Conservation (phyloP, 2,329 filamentous ascomycete species). For the Fonsecaea pedrosoi region DNA sequence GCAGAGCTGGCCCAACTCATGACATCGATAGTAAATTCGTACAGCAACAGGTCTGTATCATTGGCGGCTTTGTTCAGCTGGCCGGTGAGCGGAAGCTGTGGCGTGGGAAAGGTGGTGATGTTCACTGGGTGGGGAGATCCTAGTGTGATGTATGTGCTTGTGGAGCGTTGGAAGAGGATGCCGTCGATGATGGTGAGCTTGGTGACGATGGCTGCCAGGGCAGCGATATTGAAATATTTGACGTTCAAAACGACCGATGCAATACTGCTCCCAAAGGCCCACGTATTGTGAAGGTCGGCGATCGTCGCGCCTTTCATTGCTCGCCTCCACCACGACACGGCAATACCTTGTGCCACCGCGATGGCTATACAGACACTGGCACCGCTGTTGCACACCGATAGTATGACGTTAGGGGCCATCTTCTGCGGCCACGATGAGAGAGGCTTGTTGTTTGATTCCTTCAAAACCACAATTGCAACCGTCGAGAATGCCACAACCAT, state of each 20-base stretch:
- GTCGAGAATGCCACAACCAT: background rate
- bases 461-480: background rate
- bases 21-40: background rate
- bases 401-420: background rate
- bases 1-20: background rate
- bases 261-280: constrained; percentile 16
- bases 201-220: constrained; percentile 20
- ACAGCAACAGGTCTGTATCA: background rate
- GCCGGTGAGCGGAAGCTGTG: background rate
- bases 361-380: constrained; percentile 4
- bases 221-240: constrained; percentile 22
- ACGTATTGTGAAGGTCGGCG: constrained; percentile 25
- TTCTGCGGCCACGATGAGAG: background rate
- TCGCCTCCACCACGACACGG: constrained; percentile 30
- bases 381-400: background rate
- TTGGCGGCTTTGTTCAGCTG: background rate
- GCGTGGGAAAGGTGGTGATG: background rate
- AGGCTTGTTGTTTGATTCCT: background rate
- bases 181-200: constrained; percentile 25
- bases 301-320: constrained; percentile 31
- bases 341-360: constrained; percentile 22
- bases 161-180: constrained; percentile 27
- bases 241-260: constrained; percentile 4
- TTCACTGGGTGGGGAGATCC: background rate
- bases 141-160: constrained; percentile 12